Conservation (phyloP, 2,329 filamentous ascomycete species). For the Talaromyces funiculosus region DNA sequence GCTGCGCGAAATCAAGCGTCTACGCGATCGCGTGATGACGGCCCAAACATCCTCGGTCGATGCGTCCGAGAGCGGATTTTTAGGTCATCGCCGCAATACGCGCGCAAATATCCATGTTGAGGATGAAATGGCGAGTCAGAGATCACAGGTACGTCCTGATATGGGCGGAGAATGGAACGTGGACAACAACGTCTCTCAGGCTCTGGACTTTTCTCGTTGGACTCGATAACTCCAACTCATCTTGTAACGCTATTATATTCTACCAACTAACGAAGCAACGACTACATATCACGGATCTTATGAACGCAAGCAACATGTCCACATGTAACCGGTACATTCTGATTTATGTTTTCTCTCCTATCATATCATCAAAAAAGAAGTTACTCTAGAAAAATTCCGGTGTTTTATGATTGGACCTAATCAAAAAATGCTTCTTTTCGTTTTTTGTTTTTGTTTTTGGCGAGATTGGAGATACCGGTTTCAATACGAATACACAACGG, state of each 20-base stretch:
- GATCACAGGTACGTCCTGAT: constrained; percentile 30
- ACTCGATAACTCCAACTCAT: constrained; percentile 21
- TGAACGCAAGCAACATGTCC: neutral
- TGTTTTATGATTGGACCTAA: no score
- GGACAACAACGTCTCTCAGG: constrained; percentile 35
- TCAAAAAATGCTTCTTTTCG: neutral
- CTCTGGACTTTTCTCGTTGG: constrained; percentile 41
- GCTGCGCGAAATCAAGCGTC: constrained; percentile 73
- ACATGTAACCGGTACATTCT: neutral
- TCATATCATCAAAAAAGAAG: neutral
- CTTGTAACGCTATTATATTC: neutral
- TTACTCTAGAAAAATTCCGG: neutral
- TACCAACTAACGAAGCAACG: constrained; percentile 4
- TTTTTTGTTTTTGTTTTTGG: neutral
- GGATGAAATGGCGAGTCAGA: constrained; percentile 25
- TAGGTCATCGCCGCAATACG: constrained; percentile 31
- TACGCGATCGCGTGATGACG: constrained; percentile 57
- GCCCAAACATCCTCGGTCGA: constrained; percentile 27
- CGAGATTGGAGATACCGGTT: neutral
- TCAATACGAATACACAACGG: neutral
- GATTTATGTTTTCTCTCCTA: neutral
- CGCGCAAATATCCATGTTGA: constrained; percentile 35
- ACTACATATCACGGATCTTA: neutral
- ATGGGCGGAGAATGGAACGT: constrained; percentile 34
- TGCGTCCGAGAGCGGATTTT: constrained; percentile 27